Base-by-base conservation (phyloP, 225 moss, liverwort and hornwort species). In the Antitrichia curtipendula region DNA sequence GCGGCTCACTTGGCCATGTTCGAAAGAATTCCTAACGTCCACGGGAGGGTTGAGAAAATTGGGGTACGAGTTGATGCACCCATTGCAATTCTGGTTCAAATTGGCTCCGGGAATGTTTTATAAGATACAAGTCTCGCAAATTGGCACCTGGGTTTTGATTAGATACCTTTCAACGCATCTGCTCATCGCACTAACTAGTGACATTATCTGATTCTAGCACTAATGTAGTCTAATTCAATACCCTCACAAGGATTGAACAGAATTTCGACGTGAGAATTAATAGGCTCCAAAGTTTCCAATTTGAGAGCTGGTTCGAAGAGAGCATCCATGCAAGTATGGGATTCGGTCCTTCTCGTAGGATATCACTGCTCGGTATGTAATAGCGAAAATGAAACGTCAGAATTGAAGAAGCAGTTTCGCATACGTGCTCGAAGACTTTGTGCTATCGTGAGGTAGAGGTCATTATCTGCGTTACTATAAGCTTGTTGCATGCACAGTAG, bases 31-130 rank as follows among this genome's bases (percentile, higher is more conserved):
- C 92, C 92, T 10, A 88, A 89, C 41, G 31, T 93, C 16, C 75
- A 92, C 68, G 87, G 65, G 29, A 75, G 89, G 77, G 90, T 91
- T 27, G 73, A 89, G 72, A 93, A 92, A 77, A 61, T 93, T 49
- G 93, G 93, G 92, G 93, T 93, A 91, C 36, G 89, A 17, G 25
- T 83, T 45, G 21, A 32, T 83, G 58, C 58, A 65, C 32, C 32
- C 25, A 8, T 40, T 58, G 50, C 40, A 20, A 27, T 66, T 68
- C 76, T 58, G 50, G 27, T 38, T 79, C 16, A 20, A 61, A 63
- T 50, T 60, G 54, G 13, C 69, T 65, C 12, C 10, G 53, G 16
- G 75, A 40, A 61, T 34, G 29, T 41, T 56, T 38, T 38, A 7
- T 31, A 29, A 17, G 13, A 57, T 36, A 19, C 40, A 6, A 50